Evolutionary conservation across 176 grass and related monocot species (phyloP), one percentile per base, ranked within the genome.

Genomic region (Lolium rigidum): DNA sequence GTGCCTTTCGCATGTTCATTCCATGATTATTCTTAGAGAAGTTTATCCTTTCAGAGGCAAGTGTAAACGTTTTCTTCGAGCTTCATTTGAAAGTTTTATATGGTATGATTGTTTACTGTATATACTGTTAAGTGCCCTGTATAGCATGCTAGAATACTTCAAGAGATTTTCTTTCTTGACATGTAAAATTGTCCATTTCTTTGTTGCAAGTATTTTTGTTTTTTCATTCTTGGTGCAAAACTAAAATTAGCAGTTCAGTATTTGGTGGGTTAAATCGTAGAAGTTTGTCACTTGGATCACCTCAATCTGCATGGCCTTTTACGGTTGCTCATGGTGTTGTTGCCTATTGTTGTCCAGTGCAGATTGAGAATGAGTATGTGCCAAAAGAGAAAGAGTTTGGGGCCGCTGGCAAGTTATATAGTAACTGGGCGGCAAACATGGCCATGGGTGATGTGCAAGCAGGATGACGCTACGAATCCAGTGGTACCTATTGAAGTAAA

Each of bases 331-430:
- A 61, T 70, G 54, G 16, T 47, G 46, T 47, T 49, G 24, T 13
- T 86, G 50, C 28, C n/a, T 77, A 47, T 44, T 82, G 55, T 55
- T 26, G 64, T 83, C 50, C n/a, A 49, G 57, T 74, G 68, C 90
- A 99, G 97, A 99, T 99, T 90, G 97, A 99, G 78, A 99, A 97
- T 26, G 97, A 99, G 85, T 99, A 99, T 90, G 26, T 28, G 26
- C 41, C 41, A 43, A 3, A 7, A 43, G 41, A 7, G 41, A 43
- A 43, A 43, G 6, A 43, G 41, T 43, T 43, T 43, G 41, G 7
- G 7, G 41, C 41, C 7, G 7, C 41, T 7, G 41, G 41, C 7
- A 43, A 7, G 41, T 43, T 3, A 43, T 43, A 43, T 43, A 43
- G 41, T 43, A 43, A 43, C 41, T 43, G 41, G 41, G 41, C 7